A percentile compares a stretch with the other conserved stretches of the same genome.
These are phyloP conservation scores for Phytophthora pistaciae DNA, from an alignment of 352 stramenopile genomes.

Conservation along the genomic window DNA sequence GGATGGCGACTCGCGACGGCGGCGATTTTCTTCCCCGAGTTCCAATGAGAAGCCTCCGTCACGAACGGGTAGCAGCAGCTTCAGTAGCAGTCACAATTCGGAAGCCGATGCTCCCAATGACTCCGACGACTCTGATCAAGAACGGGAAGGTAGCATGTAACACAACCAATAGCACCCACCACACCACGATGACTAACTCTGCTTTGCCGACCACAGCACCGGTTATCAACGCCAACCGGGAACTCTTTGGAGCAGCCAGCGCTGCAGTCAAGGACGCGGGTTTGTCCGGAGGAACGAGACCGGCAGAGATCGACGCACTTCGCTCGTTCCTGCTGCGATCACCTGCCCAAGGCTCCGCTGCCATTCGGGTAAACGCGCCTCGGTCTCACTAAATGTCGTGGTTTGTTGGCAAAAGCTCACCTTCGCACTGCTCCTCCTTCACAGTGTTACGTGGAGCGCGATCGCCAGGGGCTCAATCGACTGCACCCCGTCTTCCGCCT, in stretches of 20 bases:
- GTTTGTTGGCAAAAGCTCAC: neutral
- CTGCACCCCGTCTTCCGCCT: constrained; percentile 68
- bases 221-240: constrained; percentile 21
- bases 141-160: constrained; percentile 18
- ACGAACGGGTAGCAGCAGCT: constrained; percentile 20
- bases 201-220: constrained; percentile 13
- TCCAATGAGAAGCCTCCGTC: constrained; percentile 11
- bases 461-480: constrained; percentile 55
- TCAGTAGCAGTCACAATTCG: constrained; percentile 22
- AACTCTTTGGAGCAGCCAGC: constrained; percentile 13
- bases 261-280: neutral
- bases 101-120: constrained; percentile 17
- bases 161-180: neutral
- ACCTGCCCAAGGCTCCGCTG: constrained; percentile 22
- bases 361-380: constrained; percentile 38
- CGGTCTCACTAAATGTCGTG: neutral
- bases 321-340: constrained; percentile 51
- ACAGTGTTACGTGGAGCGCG: constrained; percentile 67
- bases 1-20: neutral
- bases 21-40: constrained; percentile 8
- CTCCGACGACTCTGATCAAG: constrained; percentile 26
- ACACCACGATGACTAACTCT: neutral
- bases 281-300: constrained; percentile 4
- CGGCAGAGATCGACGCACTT: constrained; percentile 39
- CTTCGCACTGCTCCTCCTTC: neutral